A percentile compares a stretch with the other conserved stretches of the same genome.
Conservation (phyloP, 208 protist genomes). For the Trypanosoma rangeli region DNA sequence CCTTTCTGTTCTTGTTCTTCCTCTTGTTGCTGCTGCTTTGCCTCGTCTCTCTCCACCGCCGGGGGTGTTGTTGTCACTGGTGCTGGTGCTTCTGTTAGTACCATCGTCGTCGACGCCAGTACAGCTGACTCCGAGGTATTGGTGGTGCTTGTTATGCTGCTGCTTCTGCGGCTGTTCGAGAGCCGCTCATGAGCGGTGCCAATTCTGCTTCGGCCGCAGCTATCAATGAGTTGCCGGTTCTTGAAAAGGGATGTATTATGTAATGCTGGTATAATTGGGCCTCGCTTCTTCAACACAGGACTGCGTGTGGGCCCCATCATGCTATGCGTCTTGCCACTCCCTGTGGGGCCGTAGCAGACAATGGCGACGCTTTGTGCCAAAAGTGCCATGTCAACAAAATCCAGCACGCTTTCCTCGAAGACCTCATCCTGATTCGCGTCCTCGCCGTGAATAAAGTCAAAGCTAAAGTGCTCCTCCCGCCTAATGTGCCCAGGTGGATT, state of each 20-base stretch:
- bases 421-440: slow-evolving; percentile 84
- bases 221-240: not conserved
- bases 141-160: not conserved
- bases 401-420: slow-evolving; percentile 87
- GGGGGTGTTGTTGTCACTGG: not conserved
- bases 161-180: not conserved
- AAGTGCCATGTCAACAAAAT: slow-evolving; percentile 81
- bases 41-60: not conserved
- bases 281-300: not conserved
- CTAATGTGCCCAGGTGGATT: not conserved
- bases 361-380: slow-evolving; percentile 82
- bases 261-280: not conserved
- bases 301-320: slow-evolving; percentile 70
- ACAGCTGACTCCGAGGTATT: not conserved
- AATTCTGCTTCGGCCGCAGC: not conserved
- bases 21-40: not conserved
- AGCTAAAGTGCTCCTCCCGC: slow-evolving; percentile 77
- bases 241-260: not conserved
- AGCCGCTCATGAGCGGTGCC: not conserved
- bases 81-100: not conserved
- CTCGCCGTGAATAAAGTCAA: slow-evolving; percentile 86
- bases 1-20: slow-evolving; percentile 2
- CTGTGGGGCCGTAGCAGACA: slow-evolving; percentile 85
- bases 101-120: not conserved
- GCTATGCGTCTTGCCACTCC: slow-evolving; percentile 90